Base-by-base conservation (phyloP, 768 basidiomycete genomes). In the Phylloporus rhodoxanthus region DNA sequence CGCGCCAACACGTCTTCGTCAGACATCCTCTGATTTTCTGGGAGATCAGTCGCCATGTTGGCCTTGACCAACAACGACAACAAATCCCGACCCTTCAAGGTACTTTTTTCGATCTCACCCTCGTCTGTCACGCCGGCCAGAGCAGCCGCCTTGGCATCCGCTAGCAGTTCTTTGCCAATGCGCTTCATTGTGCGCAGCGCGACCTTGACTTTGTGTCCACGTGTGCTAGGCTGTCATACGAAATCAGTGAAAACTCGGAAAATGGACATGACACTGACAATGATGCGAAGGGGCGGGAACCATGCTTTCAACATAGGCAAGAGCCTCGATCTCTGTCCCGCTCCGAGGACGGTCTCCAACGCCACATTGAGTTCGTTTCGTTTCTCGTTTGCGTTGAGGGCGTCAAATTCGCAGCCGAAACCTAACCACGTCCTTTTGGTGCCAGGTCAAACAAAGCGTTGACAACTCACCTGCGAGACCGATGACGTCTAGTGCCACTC, bases 1-100 rank as follows among this genome's bases (percentile, higher is more conserved):
- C 74, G 77, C 2, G 70, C 69, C 5, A 84, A 57, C 15, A 87
- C 79, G 47, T 87, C 84, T 30, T 75, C 75, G 49, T 87, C 85
- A 1, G 75, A n/a, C n/a, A n/a, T n/a, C n/a, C n/a, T n/a, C n/a
- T n/a, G n/a, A n/a, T n/a, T 25, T 7, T 25, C 25, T 25, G 25
- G 25, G 7, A 25, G 25, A 7, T 25, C 25, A 25, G 74, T 75
- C 0, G 42, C 42, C 42, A 43, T 43, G 28, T 43, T 43, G 28
- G 42, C 42, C 42, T 43, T 43, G 42, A 43, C 68, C 4, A 87
- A 69, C 23, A 85, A 57, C 0, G 79, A 80, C 4, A 86, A 68
- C 7, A 87, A 60, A 64, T 85, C 83, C n/a, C 79, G 74, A 21
- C 69, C 70, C 1, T 57, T 52, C 20, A 71, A 47, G n/a, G 43